Percentiles rank a stretch among this genome's conserved stretches.
Evolutionary conservation across 2,329 filamentous ascomycete species (phyloP).

Genomic region (Botrytis galanthina): DNA sequence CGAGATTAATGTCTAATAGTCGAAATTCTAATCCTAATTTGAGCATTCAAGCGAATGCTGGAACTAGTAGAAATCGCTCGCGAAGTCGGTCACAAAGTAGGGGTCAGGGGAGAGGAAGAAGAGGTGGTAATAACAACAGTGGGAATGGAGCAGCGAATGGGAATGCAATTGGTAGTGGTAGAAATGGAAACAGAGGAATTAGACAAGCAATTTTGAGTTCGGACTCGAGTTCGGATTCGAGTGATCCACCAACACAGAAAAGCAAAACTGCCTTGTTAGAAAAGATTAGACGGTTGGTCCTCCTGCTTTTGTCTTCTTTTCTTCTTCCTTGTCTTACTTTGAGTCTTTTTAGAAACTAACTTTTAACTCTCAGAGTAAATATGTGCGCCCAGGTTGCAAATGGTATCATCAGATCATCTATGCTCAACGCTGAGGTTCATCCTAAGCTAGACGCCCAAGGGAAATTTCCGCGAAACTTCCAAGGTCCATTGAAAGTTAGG

Average conservation of each 20-base stretch:
- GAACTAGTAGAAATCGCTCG: not conserved
- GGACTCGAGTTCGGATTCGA: not conserved
- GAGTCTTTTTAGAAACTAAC: not conserved
- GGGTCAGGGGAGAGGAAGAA: not conserved
- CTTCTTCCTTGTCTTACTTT: too few relatives aligned
- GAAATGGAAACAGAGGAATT: not conserved
- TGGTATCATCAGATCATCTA: too few relatives aligned
- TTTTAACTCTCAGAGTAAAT: not conserved
- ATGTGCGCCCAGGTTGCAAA: not conserved
- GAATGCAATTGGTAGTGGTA: not conserved
- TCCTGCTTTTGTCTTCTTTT: accelerated
- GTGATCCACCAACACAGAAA: not conserved
- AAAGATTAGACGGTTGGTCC: not conserved
- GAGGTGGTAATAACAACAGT: not conserved
- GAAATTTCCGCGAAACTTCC: not conserved
- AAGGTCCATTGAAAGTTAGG: not conserved
- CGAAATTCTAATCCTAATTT: not conserved
- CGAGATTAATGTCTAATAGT: not conserved
- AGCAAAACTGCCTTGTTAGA: not conserved
- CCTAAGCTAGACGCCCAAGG: not conserved
- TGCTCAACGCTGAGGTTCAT: not conserved
- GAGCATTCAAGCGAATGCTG: not conserved
- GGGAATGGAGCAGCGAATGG: not conserved
- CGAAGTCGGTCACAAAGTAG: not conserved
- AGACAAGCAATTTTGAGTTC: not conserved